Evolutionary conservation across 225 moss, liverwort and hornwort species (phyloP), one percentile per base, ranked within the genome.

Genomic region (Marchantia paleacea): DNA sequence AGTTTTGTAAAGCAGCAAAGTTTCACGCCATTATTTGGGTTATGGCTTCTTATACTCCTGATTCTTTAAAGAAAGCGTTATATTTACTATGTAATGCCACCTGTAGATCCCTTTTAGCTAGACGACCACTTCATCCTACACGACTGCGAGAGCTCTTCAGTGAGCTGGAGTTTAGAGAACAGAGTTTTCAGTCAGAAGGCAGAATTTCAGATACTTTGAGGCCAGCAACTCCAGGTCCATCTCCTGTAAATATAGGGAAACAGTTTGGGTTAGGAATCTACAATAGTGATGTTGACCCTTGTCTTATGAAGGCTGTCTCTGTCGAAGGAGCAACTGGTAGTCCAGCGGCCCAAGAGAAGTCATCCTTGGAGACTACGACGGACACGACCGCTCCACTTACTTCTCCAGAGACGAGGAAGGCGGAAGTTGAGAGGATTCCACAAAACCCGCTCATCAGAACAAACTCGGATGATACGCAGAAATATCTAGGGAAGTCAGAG

Each of bases 91-190:
- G 86, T 75, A 77, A 61, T 61, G 0, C 61, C 58, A 62, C 77
- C 18, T n/a, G 39, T 57, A 91, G 90, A 78, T 94, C 94, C 22
- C 83, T 94, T 57, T 78, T 90, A 73, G 90, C 91, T n/a, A 85
- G 89, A 60, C 82, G 92, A 71, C 92, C 94, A 50, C 75, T 94
- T 31, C 94, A 92, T 80, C 84, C 91, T 19, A 85, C 85, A 73
- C 85, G 94, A 54, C 75, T 94, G 77, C 92, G 91, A 81, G 94
- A 94, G 66, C 89, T 94, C 19, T 89, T 94, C 70, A 83, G 82
- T 55, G 91, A 92, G 82, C 86, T 92, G 20, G 91, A 81, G 29
- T 47, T 25, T 22, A 79, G 79, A 82, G 78, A 85, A 22, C 51
- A 69, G 13, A 55, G 69, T 39, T 75, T 79, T 78, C 48, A 47